Percentiles rank a stretch among this genome's conserved stretches.
Conservation (phyloP, 2,329 filamentous ascomycete genomes). For the Venturia aucupariae region DNA sequence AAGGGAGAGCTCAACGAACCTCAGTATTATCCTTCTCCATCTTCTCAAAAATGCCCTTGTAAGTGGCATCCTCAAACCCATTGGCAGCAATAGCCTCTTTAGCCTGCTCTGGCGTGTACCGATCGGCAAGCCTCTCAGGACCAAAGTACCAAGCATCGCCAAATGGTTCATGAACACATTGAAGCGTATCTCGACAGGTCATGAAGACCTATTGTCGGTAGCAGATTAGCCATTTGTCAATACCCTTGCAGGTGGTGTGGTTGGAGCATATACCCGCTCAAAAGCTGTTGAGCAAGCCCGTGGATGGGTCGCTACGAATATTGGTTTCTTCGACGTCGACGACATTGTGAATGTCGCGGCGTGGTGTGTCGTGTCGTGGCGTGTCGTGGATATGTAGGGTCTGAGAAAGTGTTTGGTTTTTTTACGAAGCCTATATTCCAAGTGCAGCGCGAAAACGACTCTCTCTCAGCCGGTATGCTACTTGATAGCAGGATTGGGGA, state of each 20-base stretch:
- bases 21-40: constrained; percentile 64
- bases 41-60: constrained; percentile 65
- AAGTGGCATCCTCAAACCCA: constrained; percentile 63
- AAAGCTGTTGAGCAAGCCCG: constrained; percentile 95
- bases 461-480: background rate
- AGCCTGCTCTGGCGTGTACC: constrained; percentile 62
- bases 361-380: background rate
- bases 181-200: constrained; percentile 73
- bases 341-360: background rate
- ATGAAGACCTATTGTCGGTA: constrained; percentile 61
- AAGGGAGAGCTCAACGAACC: constrained; percentile 43
- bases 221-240: constrained; percentile 13
- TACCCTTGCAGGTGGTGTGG: constrained; percentile 9
- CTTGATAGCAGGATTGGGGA: background rate
- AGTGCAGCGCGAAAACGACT: background rate
- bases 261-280: constrained; percentile 59
- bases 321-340: constrained; percentile 64
- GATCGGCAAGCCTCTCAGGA: constrained; percentile 71
- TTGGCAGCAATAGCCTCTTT: constrained; percentile 40
- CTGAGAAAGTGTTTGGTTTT: background rate
- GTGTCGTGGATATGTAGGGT: background rate
- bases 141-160: constrained; percentile 96
- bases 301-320: constrained; percentile 91
- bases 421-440: constrained; percentile 6
- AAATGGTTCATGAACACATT: constrained; percentile 90